Conservation (phyloP, 257 asterid genomes). For the Linaria vulgaris region DNA sequence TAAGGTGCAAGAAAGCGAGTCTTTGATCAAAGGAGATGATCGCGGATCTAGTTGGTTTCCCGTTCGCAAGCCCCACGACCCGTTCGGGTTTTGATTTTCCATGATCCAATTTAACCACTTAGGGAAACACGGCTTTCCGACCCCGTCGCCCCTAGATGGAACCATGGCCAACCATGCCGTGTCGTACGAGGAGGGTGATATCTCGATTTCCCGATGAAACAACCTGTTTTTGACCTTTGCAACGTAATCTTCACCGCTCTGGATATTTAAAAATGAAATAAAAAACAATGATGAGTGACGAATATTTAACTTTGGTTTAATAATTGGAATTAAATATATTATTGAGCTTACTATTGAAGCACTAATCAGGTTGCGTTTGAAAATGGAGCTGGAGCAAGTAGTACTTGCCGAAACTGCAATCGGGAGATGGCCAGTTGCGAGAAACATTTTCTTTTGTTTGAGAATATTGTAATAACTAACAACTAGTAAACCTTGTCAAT, state of each 20-base stretch:
- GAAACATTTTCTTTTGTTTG: too few relatives aligned
- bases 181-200: constrained; percentile 34
- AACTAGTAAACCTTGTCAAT: too few relatives aligned
- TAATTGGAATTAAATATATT: too few relatives aligned
- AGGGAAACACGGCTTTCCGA: constrained; percentile 24
- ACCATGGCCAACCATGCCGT: constrained; percentile 41
- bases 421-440: too few relatives aligned
- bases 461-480: too few relatives aligned
- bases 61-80: constrained; percentile 40
- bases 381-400: too few relatives aligned
- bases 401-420: too few relatives aligned
- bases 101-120: constrained; percentile 38
- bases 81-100: constrained; percentile 37
- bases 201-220: constrained; percentile 25
- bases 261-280: too few relatives aligned
- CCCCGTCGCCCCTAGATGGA: constrained; percentile 16
- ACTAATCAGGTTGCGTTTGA: too few relatives aligned
- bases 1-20: constrained; percentile 34
- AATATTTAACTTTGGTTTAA: too few relatives aligned
- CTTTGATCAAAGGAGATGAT: constrained; percentile 2
- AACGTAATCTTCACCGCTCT: constrained; percentile 3
- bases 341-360: too few relatives aligned
- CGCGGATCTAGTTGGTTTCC: constrained; percentile 24
- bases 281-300: too few relatives aligned
- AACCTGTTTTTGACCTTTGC: constrained; percentile 28